phyloP scores from a whole-genome alignment of 768 basidiomycete genomes.

The Hydnomerulius pinastri region DNA sequence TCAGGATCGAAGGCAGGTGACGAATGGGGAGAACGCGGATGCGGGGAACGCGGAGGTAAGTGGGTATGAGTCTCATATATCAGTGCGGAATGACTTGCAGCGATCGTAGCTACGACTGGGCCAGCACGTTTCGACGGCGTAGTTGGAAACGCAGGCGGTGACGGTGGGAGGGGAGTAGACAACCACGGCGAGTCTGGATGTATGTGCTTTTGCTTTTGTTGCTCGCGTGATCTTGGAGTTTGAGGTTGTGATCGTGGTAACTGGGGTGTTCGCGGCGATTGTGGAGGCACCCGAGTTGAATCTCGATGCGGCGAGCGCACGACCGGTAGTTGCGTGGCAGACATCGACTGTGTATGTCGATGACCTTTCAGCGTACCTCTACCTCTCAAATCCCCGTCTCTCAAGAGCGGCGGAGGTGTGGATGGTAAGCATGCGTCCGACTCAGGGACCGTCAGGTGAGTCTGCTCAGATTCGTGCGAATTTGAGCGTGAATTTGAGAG shows the following conservation, averaged over 20 bases:
- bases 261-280: conserved; percentile 17
- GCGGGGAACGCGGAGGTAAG: conserved; percentile 9
- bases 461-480: conserved; percentile 30
- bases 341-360: conserved; percentile 15
- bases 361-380: conserved; percentile 2
- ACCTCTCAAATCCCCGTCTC: neutral
- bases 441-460: conserved; percentile 23
- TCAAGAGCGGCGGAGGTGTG: conserved; percentile 3
- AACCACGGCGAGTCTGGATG: conserved; percentile 28
- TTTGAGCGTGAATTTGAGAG: conserved; percentile 22
- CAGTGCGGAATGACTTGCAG: conserved; percentile 15
- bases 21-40: conserved; percentile 12
- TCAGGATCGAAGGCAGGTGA: conserved; percentile 61
- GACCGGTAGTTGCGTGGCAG: conserved; percentile 8
- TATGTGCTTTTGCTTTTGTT: conserved; percentile 9
- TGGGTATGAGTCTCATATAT: conserved; percentile 12
- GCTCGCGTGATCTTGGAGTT: conserved; percentile 21
- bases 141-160: conserved; percentile 28
- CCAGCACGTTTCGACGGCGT: conserved; percentile 30
- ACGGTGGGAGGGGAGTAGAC: conserved; percentile 31
- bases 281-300: conserved; percentile 1
- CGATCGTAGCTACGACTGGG: conserved; percentile 24
- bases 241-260: conserved; percentile 18
- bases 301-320: conserved; percentile 8
- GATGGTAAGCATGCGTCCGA: conserved; percentile 10